These are phyloP conservation scores for Xanthoconium purpureum DNA, from an alignment of 768 basidiomycete genomes.

Conservation along the genomic window DNA sequence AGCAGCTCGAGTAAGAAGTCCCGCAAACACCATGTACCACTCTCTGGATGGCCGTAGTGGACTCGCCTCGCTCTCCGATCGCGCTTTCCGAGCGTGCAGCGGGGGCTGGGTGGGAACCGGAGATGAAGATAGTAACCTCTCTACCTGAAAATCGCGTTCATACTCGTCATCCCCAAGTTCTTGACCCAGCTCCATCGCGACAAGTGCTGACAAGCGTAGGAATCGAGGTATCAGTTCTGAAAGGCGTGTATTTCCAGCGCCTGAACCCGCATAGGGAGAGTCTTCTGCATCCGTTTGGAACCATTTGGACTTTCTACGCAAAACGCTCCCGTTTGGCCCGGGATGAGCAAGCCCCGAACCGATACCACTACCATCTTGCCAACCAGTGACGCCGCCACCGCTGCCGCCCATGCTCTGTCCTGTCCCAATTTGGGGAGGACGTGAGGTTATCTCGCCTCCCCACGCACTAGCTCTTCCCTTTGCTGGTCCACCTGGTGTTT, in stretches of 20 bases:
- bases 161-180: slow-evolving; percentile 61
- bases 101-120: slow-evolving; percentile 13
- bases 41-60: slow-evolving; percentile 66
- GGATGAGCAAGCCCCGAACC: slow-evolving; percentile 66
- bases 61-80: slow-evolving; percentile 39
- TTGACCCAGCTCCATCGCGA: slow-evolving; percentile 72
- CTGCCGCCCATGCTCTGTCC: slow-evolving; percentile 29
- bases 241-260: slow-evolving; percentile 61
- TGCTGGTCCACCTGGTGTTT: slow-evolving; percentile 24
- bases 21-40: slow-evolving; percentile 80
- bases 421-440: slow-evolving; percentile 19
- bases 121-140: slow-evolving; percentile 17
- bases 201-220: slow-evolving; percentile 71
- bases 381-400: slow-evolving; percentile 59
- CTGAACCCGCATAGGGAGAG: slow-evolving; percentile 30
- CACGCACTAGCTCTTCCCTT: slow-evolving; percentile 23
- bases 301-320: slow-evolving; percentile 48
- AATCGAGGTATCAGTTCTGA: slow-evolving; percentile 69
- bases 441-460: slow-evolving; percentile 27
- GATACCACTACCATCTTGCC: slow-evolving; percentile 73
- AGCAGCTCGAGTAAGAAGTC: slow-evolving; percentile 77
- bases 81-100: slow-evolving; percentile 19
- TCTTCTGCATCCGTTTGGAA: slow-evolving; percentile 20
- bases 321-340: slow-evolving; percentile 51
- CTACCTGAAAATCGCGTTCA: slow-evolving; percentile 31